Base-by-base conservation (phyloP, 2,329 filamentous ascomycete species). In the Onygenales sp. region DNA sequence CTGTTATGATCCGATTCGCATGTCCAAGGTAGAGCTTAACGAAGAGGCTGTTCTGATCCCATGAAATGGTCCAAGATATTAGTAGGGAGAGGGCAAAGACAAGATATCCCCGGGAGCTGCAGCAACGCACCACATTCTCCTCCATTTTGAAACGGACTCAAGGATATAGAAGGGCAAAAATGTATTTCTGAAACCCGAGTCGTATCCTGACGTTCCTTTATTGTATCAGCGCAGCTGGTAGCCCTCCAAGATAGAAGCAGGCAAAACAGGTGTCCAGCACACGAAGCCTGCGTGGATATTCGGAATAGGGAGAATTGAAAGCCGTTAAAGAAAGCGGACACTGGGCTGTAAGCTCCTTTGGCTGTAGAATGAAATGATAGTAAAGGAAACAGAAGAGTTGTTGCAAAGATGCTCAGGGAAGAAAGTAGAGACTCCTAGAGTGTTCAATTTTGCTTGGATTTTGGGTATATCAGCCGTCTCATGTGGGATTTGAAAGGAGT, bases 11-110 rank as follows among this genome's bases (percentile, higher is more conserved):
- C 8, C 50, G 31, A 41, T 57, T 59, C n/a, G 62, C 60, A 51
- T 62, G 55, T 27, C 45, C 43, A n/a, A 59, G 32, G 47, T 65
- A 65, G 14, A 64, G 55, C 9, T 57, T 50, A 17, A 52, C 54
- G 45, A 61, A 59, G 51, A 53, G 11, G 41, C 14, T 11, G 36
- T 52, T 51, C 51, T 35, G 9, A 33, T 46, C 31, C 13, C 7
- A 33, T 11, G 48, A 41, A 38, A 41, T 13, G 31, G 17, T 5
- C 21, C 21, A 27, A 27, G 5, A 27, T 27, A 27, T 27, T 27
- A 27, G 21, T 27, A 27, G 21, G 21, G 21, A 27, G 21, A 5
- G 3, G 3, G 21, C 21, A 27, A 27, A 27, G 21, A 27, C 21
- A 27, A 27, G 5, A 27, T 27, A 27, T 27, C 21, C 21, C 5